Percentiles rank a stretch among this genome's conserved stretches.
phyloP scores from a whole-genome alignment of 257 asterid species.

The Anisodus tanguticus region DNA sequence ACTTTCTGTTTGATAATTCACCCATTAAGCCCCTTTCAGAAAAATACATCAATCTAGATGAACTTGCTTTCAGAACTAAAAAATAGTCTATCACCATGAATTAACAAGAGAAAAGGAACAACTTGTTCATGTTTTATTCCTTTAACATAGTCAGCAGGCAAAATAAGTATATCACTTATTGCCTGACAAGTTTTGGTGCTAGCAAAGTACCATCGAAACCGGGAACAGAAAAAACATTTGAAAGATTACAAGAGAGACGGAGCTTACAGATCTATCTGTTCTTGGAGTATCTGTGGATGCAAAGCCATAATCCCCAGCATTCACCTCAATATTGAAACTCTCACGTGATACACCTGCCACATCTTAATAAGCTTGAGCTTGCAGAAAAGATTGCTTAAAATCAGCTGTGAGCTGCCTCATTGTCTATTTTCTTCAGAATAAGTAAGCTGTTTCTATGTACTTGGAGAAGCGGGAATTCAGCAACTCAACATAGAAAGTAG shows the following conservation, averaged over 20 bases:
- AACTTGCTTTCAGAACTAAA: neutral
- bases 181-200: constrained; percentile 14
- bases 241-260: neutral
- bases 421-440: constrained; percentile 9
- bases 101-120: neutral
- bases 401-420: neutral
- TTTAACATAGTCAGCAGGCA: neutral
- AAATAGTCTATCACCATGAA: constrained; percentile 15
- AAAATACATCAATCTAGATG: neutral
- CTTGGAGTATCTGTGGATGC: constrained; percentile 95
- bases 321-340: constrained; percentile 71
- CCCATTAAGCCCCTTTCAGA: constrained; percentile 10
- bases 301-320: constrained; percentile 79
- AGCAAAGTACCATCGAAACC: neutral
- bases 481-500: neutral
- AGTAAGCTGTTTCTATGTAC: constrained; percentile 18
- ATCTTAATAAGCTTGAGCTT: constrained; percentile 26
- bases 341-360: constrained; percentile 85
- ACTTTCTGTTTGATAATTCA: neutral
- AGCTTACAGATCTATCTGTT: constrained; percentile 90
- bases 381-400: neutral
- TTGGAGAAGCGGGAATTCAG: neutral
- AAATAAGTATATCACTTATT: constrained; percentile 4
- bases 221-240: neutral
- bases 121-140: neutral